phyloP scores from a whole-genome alignment of 768 basidiomycete species.

The Steccherinum ochraceum region DNA sequence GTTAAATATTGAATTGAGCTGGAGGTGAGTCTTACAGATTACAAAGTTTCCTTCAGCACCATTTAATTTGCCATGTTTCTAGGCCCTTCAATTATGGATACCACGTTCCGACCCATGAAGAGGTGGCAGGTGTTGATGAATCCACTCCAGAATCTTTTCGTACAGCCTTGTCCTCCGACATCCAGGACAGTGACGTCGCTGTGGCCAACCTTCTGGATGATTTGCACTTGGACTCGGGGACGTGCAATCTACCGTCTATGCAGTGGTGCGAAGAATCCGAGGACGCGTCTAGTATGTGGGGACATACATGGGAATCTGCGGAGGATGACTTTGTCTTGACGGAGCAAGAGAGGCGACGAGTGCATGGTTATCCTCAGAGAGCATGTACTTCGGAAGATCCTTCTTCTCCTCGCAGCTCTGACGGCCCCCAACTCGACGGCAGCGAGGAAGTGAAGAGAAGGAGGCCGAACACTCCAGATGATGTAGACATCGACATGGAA shows the following conservation, averaged over 20 bases:
- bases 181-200: background rate
- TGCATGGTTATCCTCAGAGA: background rate
- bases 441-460: too few relatives aligned
- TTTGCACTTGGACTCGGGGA: too few relatives aligned
- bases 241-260: too few relatives aligned
- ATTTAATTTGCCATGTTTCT: background rate
- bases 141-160: slow-evolving; percentile 4
- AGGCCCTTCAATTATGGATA: slow-evolving; percentile 24
- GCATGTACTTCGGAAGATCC: too few relatives aligned
- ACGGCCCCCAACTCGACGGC: too few relatives aligned
- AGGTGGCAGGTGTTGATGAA: slow-evolving; percentile 12
- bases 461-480: too few relatives aligned
- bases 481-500: too few relatives aligned
- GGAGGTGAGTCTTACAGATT: slow-evolving; percentile 40
- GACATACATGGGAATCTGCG: too few relatives aligned
- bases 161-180: slow-evolving; percentile 3
- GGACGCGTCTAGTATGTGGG: too few relatives aligned
- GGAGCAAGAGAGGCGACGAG: background rate
- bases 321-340: background rate
- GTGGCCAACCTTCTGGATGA: slow-evolving; percentile 6
- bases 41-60: background rate
- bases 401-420: too few relatives aligned
- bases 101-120: slow-evolving; percentile 21
- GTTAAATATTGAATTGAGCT: slow-evolving; percentile 55
- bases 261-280: too few relatives aligned